phyloP scores from a whole-genome alignment of 2,329 filamentous ascomycete species.

The Ophiocordyceps camponoti-saundersi region DNA sequence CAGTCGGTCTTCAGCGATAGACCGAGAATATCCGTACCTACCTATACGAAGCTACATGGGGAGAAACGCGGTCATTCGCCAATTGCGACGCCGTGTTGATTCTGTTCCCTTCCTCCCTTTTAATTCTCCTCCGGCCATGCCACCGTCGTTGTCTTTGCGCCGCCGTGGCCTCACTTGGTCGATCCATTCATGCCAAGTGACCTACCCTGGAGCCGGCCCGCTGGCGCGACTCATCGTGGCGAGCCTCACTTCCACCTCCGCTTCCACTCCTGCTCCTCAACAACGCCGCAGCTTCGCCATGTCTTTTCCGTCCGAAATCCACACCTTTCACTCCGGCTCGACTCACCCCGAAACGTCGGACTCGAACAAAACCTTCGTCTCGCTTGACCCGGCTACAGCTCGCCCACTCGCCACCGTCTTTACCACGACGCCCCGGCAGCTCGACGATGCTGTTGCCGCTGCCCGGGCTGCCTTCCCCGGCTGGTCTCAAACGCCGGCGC shows the following conservation, averaged over 20 bases:
- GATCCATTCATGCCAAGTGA: not conserved
- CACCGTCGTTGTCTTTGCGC: no score
- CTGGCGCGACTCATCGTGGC: not conserved
- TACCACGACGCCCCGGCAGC: conserved; percentile 45
- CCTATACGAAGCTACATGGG: not conserved
- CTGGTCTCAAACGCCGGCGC: conserved; percentile 63
- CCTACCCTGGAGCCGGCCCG: not conserved
- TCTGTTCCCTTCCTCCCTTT: not conserved
- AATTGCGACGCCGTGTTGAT: not conserved
- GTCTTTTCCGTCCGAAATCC: conserved; percentile 22
- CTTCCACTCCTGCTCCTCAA: not conserved
- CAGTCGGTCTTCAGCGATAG: no score
- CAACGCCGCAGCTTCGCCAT: conserved; percentile 6
- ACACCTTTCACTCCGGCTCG: conserved; percentile 63
- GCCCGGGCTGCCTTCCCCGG: conserved; percentile 54
- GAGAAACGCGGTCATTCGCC: not conserved
- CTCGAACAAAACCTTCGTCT: conserved; percentile 47
- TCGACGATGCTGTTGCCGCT: conserved; percentile 56
- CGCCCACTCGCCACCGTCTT: conserved; percentile 55
- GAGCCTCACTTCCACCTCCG: not conserved
- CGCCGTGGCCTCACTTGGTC: no score
- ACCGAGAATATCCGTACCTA: no score
- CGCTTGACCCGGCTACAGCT: conserved; percentile 58
- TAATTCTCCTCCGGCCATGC: no score
- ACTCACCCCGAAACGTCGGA: conserved; percentile 38